phyloP scores from a whole-genome alignment of 73 alveolate species.

The Paramecium caudatum region DNA sequence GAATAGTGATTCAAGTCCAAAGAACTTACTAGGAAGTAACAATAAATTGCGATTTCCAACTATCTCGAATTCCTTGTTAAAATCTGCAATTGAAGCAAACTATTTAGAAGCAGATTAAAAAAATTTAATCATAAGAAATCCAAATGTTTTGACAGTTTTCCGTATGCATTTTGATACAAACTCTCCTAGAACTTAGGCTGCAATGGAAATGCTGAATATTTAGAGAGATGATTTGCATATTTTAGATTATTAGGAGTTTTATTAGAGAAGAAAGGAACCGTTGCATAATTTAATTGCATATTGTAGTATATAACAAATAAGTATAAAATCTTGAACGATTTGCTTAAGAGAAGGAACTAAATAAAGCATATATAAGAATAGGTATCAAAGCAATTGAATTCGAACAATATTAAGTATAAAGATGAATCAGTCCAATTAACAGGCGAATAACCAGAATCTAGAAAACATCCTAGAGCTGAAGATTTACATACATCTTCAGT shows the following conservation, averaged over 20 bases:
- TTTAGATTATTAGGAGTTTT: background rate
- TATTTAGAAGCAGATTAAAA: constrained; percentile 26
- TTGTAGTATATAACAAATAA: background rate
- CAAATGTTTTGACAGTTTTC: background rate
- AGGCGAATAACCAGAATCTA: constrained; percentile 12
- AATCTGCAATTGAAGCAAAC: constrained; percentile 32
- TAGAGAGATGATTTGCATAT: background rate
- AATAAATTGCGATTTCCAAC: constrained; percentile 11
- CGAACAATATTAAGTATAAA: background rate
- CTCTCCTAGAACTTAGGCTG: constrained; percentile 36
- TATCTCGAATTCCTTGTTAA: background rate
- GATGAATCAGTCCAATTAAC: constrained; percentile 1
- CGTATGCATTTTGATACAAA: constrained; percentile 15
- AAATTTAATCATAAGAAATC: background rate
- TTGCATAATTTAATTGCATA: background rate
- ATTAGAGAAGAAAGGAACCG: background rate
- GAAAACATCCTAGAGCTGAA: background rate
- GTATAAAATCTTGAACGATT: background rate
- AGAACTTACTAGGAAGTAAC: background rate
- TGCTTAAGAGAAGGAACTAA: background rate
- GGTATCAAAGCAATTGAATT: constrained; percentile 18
- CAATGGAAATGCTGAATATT: constrained; percentile 39
- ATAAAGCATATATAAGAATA: background rate
- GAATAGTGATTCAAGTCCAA: constrained; percentile 33
- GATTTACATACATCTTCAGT: background rate